These are phyloP conservation scores for Panus rudis DNA, from an alignment of 768 basidiomycete species.

Conservation along the genomic window DNA sequence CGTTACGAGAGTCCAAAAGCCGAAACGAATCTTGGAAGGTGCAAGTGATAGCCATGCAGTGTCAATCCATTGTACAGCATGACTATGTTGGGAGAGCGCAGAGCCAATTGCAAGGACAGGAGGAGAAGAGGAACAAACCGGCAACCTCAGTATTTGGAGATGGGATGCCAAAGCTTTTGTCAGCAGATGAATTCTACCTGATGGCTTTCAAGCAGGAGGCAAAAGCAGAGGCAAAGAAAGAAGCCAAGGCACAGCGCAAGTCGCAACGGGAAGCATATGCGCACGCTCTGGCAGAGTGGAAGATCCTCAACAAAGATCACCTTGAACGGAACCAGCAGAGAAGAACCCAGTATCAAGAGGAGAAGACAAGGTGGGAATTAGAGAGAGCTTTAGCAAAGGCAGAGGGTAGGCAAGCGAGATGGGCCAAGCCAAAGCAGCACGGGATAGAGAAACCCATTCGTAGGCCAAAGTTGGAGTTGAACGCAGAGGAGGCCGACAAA, in stretches of 20 bases:
- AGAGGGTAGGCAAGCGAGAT: conserved; percentile 9
- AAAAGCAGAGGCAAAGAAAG: conserved; percentile 1
- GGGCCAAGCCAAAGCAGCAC: conserved; percentile 15
- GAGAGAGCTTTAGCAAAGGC: conserved; percentile 17
- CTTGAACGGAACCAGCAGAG: conserved; percentile 13
- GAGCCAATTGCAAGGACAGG: conserved; percentile 9
- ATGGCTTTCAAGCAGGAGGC: conserved; percentile 5
- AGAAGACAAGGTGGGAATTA: conserved; percentile 11
- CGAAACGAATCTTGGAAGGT: conserved; percentile 1
- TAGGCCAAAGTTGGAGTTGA: not conserved
- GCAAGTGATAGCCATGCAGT: conserved; percentile 4
- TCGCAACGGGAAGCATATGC: conserved; percentile 4
- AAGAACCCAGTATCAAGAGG: conserved; percentile 10
- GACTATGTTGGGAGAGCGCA: conserved; percentile 7
- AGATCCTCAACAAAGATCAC: conserved; percentile 9
- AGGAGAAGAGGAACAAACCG: conserved; percentile 9
- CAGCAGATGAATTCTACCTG: conserved; percentile 17
- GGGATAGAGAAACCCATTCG: conserved; percentile 8
- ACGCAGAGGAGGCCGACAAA: not conserved
- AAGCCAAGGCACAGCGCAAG: conserved; percentile 2
- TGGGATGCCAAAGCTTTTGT: conserved; percentile 17
- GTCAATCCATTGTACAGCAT: not conserved
- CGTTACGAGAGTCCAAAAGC: not conserved
- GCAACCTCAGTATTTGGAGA: conserved; percentile 13
- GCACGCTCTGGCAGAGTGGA: conserved; percentile 15